Conservation (phyloP, 148 eudicot genomes). For the Suaeda aralocaspica region DNA sequence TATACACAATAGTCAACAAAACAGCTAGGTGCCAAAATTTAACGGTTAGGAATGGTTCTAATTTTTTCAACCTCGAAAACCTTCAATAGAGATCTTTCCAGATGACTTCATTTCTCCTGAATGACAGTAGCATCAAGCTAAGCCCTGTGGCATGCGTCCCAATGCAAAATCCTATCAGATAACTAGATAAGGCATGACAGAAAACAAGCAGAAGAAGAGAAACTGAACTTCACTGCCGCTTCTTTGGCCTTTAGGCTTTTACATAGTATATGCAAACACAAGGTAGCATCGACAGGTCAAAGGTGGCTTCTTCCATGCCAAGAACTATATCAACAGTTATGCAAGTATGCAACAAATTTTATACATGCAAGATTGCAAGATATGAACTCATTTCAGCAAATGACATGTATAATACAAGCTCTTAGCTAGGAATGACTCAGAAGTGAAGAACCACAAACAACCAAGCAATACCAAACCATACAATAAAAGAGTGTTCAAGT, state of each 20-base stretch:
- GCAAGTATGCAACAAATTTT: neutral
- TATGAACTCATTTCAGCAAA: neutral
- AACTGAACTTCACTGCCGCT: neutral
- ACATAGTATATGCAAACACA: too few relatives aligned
- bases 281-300: too few relatives aligned
- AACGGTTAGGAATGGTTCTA: neutral
- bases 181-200: neutral
- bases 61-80: neutral
- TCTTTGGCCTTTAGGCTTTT: neutral
- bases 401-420: neutral
- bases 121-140: neutral
- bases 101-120: neutral
- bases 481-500: slow-evolving; percentile 21
- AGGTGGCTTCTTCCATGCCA: neutral
- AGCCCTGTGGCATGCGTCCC: neutral
- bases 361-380: neutral
- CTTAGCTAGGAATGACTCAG: neutral
- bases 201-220: neutral
- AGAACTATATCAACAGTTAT: neutral
- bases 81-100: neutral
- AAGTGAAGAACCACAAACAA: neutral
- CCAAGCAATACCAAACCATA: neutral
- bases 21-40: neutral
- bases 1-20: neutral
- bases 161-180: neutral